Evolutionary conservation across 495 filamentous ascomycete species (phyloP), one percentile per base, ranked within the genome.

Genomic region (Tetracladium marchalianum): DNA sequence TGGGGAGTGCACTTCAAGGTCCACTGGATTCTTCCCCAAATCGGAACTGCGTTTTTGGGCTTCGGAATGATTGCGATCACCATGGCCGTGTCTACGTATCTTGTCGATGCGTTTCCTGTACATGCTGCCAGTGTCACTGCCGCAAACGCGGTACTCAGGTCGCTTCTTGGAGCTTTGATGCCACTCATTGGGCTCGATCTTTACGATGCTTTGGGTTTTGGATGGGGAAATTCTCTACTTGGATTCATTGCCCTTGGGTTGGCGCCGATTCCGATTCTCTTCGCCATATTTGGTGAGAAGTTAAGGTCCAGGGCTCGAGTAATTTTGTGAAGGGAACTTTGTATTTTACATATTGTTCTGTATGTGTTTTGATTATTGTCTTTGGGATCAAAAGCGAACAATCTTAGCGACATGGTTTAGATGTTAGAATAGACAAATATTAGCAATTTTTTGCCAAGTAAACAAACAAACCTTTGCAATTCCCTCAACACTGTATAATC

Each of bases 1-100:
- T 87, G 84, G 83, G 69, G 73, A 0, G 81, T 79, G 0, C 69
- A 87, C 58, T 66, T 61, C 22, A 67, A 71, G 34, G 61, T 63
- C 4, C 80, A 84, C 58, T 90, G 83, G 84, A 81, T 88, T 39
- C 73, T 70, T 36, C 85, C 84, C 0, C 82, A 87, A 52, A 75
- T 89, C 46, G 85, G 84, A 2, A 74, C 76, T 6, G 58, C 60
- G 2, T 51, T 86, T 11, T 81, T 85, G 46, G 62, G 65, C 8
- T 59, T 67, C 10, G 81, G 82, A 9, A 72, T 67, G 68, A 77
- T 85, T 1, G 59, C 80, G 15, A 71, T 84, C 7, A 27, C 22
- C 22, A 41, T 49, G 45, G 22, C 66, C 1, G 53, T 69, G 4
- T 66, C 68, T 46, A 73, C 71, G 0, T 81, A 82, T 44, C 55